Evolutionary conservation across 129 eudicot genomes (phyloP), one percentile per base, ranked within the genome.

Genomic region (Saussurea involucrata): DNA sequence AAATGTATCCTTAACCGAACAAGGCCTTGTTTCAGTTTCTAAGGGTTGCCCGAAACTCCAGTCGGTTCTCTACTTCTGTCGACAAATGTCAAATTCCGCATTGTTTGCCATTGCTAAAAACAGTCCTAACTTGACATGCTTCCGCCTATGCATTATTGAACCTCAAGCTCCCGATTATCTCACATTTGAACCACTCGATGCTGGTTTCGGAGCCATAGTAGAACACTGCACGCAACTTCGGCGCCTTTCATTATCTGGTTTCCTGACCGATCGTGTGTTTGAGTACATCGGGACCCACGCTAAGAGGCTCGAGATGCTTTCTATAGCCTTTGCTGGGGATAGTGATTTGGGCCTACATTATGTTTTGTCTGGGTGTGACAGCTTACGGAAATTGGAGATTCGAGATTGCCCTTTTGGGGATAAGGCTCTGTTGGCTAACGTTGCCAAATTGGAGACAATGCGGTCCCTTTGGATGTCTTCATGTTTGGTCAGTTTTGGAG

Each of bases 391-490:
- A 69, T 85, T 92, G 21, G 98, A 92, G 87, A 92, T 92, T 24
- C 87, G 96, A 75, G 98, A 92, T 81, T 90, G 93, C 46, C 98
- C 98, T 2, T 92, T 92, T 58, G 98, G 98, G 71, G 98, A 88
- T 76, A 75, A 89, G 85, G 98, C 98, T 66, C 86, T 92, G 6
- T 73, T 90, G 79, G 93, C 90, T 55, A 92, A 92, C 73, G 88
- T 90, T 81, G 84, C 86, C 24, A 92, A 92, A 86, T 83, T 92
- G 88, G 93, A 88, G 96, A 88, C 92, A 78, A 88, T 90, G 96
- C 92, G 98, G 90, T 90, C 96, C 96, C 96, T 92, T 92, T 92
- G 98, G 98, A 92, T 92, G 98, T 92, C 98, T 65, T 82, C 98
- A 73, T 92, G 98, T 69, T 87, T 83, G 9, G 96, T 92, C 34